Conservation (phyloP, 371 early-diverging fungal species). For the Mortierella sp. region DNA sequence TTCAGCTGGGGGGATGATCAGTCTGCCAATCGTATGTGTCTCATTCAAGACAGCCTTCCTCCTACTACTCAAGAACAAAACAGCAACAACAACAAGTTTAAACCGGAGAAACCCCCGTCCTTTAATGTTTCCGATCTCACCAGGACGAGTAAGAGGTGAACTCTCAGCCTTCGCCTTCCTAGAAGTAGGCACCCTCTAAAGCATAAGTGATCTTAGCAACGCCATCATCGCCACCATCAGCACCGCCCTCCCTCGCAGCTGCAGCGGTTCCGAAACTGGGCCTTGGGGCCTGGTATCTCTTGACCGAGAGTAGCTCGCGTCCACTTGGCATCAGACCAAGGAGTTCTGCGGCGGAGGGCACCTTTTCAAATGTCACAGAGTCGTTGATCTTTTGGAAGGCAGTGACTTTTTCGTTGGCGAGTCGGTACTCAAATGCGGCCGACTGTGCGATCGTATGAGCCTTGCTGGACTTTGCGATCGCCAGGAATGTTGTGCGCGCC, state of each 20-base stretch:
- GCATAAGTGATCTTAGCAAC: conserved; percentile 45
- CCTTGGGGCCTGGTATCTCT: conserved; percentile 64
- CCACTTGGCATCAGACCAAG: conserved; percentile 73
- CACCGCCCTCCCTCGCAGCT: conserved; percentile 8
- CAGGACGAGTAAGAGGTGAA: too few species aligned
- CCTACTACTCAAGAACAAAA: too few species aligned
- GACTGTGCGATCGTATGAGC: conserved; percentile 64
- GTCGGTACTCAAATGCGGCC: conserved; percentile 68
- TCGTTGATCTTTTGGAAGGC: conserved; percentile 71
- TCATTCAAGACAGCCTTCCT: too few species aligned
- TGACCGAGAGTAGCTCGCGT: conserved; percentile 66
- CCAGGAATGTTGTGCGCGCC: conserved; percentile 65
- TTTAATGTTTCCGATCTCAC: too few species aligned
- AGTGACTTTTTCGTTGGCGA: conserved; percentile 62
- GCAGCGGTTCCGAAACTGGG: conserved; percentile 65
- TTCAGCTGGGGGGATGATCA: too few species aligned
- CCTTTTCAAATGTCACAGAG: conserved; percentile 70
- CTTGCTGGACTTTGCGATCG: conserved; percentile 68
- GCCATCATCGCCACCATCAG: conserved; percentile 25
- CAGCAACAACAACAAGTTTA: too few species aligned
- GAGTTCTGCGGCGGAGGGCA: conserved; percentile 67
- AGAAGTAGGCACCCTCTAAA: conserved; percentile 53
- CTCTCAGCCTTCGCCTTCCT: not conserved
- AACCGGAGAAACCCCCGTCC: too few species aligned
- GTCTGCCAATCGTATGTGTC: too few species aligned